Evolutionary conservation across 2,329 filamentous ascomycete species (phyloP), one percentile per base, ranked within the genome.

Genomic region (Diatrype stigma): DNA sequence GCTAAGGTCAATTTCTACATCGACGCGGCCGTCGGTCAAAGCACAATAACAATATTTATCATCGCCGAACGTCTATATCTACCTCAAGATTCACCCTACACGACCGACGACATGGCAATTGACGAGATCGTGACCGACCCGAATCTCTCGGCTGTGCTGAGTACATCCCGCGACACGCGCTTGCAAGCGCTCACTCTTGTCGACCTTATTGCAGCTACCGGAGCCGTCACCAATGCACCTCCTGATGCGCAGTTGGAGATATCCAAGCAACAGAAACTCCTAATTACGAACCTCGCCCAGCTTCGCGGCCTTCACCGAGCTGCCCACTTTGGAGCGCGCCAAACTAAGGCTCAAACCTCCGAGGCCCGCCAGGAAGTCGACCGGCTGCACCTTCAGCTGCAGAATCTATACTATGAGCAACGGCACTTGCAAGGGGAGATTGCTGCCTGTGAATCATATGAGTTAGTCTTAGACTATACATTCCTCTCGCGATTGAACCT

Each of bases 391-490:
- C 78, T 99, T 35, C 89, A 96, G 65, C 78, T 99, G 50, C 93
- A 97, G 71, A 99, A 99, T 65, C 75, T 99, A 7, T 95, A 94
- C 69, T 99, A 99, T 66, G 93, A 99, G 70, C 92, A 97, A 73
- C 80, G 90, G 49, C 91, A 96, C 69, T 74, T 99, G 49, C 84
- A 89, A 57, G 89, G 89, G 46, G 94, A 99, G 71, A 97, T 99
- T 54, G 77, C 82, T 1, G 90, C 89, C 8, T 97, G 94, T 68
- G 89, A 96, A 66, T 87, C 86, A 47, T 96, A 95, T 62, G 89
- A 96, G 90, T 96, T 73, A 55, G 89, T 80, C 12, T 22, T 42
- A 50, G n/a, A 22, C 23, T 42, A 42, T 37, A 47, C 10, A 28
- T 28, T 21, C 17, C 17, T 16, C 28, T 17, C 19, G 14, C 21